Evolutionary conservation across 768 basidiomycete species (phyloP), one percentile per base, ranked within the genome.

Genomic region (Tremella fuciformis): DNA sequence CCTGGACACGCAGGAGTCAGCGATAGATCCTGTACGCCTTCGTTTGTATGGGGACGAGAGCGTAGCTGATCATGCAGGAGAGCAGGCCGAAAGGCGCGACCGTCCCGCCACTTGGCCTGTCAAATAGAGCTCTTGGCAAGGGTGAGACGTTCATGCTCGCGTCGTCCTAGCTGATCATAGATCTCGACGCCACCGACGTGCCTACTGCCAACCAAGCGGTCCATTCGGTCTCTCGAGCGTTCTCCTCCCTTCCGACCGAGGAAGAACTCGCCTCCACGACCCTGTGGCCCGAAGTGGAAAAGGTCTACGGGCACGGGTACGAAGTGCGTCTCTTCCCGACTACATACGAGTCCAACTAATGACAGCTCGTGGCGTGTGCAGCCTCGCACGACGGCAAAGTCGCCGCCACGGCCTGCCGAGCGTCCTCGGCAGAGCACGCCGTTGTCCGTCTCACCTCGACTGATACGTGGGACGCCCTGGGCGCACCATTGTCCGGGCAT

Each of bases 231-330:
- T 75, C 76, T 0, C 54, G 65, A 11, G 63, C 69, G 1, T 60
- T 78, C 26, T 66, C 69, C 6, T 55, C 73, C 13, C 70, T 80
- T 19, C 81, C 96, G 0, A 89, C 91, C 57, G 96, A 98, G 72
- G 90, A 89, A 11, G 92, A 97, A 75, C 81, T 98, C 0, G 86
- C 90, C 0, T 83, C 85, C 0, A 83, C 84, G 15, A 98, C 94
- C 0, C 81, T 98, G 0, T 99, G 96, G 96, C 96, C 94, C 0
- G 96, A 99, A 78, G 80, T 85, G 1, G 96, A 98, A 69, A 99
- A 99, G 75, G 81, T 99, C 0, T 99, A 96, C 74, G 96, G 94
- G 3, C 96, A 98, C 76, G 92, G 94, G 41, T 98, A 97, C 68
- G 96, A 99, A 83, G 91, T 88, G 59, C n/a, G 42, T 46, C 42